Base-by-base conservation (phyloP, 495 filamentous ascomycete genomes). In the Bacidia rubella region DNA sequence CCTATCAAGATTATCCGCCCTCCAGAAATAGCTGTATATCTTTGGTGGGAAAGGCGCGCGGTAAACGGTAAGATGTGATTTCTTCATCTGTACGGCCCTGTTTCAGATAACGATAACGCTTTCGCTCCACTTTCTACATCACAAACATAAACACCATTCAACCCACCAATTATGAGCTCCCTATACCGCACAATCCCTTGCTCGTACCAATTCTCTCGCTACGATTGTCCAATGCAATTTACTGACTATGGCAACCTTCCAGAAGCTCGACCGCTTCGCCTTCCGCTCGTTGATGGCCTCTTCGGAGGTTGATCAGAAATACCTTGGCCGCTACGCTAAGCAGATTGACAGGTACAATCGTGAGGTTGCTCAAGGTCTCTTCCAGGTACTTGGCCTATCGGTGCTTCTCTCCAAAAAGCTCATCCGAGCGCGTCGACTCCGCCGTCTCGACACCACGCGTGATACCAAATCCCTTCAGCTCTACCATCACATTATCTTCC, bases 281-380 rank as follows among this genome's bases (percentile, higher is more conserved):
- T 56, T 71, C 29, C 54, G 54, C 60, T 60, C 69, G 62, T 76
- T 74, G 74, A 97, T 96, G 92, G 90, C 93, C 66, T 89, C 87
- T 65, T 89, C 87, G 45, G 88, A 95, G 66, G 86, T 97, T 42
- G 92, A 97, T 66, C 88, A 95, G 71, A 97, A 96, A 70, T 94
- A 89, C 68, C 74, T 98, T 58, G 88, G 86, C 65, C 78, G 78
- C 59, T 83, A 93, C 59, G 90, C 92, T 57, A 83, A 80, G 65
- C 71, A 75, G 32, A 88, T 82, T 55, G 75, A 78, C 58, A 66
- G 73, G 41, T 77, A 83, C 58, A 88, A 86, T 61, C 80, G 84
- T 11, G 72, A 85, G 3, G 78, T 97, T 40, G 84, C 88, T 12
- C 72, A 78, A 15, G 82, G 83, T 61, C 77, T 98, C 44, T 96